phyloP scores from a whole-genome alignment of 345 rosid species.

The Heritiera fomes region DNA sequence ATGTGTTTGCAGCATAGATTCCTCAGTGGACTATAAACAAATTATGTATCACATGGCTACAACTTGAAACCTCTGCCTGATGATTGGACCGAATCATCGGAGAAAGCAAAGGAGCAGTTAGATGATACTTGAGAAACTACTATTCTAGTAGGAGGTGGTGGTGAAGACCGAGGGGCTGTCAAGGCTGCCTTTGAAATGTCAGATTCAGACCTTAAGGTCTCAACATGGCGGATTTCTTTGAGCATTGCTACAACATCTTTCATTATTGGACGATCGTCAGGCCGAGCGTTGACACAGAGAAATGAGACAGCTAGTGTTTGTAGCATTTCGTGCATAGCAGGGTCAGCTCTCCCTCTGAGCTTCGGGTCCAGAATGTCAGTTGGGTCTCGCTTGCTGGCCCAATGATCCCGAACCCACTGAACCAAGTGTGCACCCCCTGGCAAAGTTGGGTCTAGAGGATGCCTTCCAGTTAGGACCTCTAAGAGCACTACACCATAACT shows the following conservation, averaged over 20 bases:
- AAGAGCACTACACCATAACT: conserved; percentile 81
- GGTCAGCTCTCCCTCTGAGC: conserved; percentile 76
- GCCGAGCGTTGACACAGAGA: conserved; percentile 64
- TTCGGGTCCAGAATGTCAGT: conserved; percentile 69
- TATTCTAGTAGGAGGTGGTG: conserved; percentile 43
- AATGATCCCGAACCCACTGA: conserved; percentile 86
- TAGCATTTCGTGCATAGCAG: conserved; percentile 81
- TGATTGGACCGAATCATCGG: conserved; percentile 61
- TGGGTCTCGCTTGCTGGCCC: conserved; percentile 61
- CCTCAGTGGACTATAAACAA: conserved; percentile 24
- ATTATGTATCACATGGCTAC: neutral
- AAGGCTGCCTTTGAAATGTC: conserved; percentile 43
- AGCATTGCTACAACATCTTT: conserved; percentile 94
- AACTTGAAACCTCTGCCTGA: neutral
- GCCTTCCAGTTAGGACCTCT: conserved; percentile 87
- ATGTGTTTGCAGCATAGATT: neutral
- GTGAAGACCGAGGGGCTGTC: conserved; percentile 27
- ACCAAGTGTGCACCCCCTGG: conserved; percentile 80
- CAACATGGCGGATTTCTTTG: conserved; percentile 69
- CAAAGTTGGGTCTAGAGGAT: conserved; percentile 86
- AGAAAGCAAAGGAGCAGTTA: conserved; percentile 70
- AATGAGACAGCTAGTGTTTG: conserved; percentile 89
- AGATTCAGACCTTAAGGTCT: conserved; percentile 42
- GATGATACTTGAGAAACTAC: conserved; percentile 68
- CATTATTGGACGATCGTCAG: conserved; percentile 75